Base-by-base conservation (phyloP, 2,329 filamentous ascomycete genomes). In the Penicillium sp. region DNA sequence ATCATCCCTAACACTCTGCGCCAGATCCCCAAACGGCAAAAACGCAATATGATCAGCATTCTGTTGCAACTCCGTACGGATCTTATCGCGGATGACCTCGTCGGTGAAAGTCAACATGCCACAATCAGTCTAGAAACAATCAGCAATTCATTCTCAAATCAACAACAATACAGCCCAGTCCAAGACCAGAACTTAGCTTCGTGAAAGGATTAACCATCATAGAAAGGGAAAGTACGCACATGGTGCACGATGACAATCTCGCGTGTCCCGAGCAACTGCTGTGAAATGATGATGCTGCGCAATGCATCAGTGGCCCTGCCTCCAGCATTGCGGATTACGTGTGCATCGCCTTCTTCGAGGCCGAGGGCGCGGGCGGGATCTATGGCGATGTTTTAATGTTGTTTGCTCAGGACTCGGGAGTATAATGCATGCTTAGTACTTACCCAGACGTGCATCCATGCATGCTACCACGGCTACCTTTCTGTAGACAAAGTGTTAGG, bases 251-350 rank as follows among this genome's bases (percentile, higher is more conserved):
- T 66, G 14, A 91, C 68, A 41, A 93, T 83, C 67, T 92, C 88
- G 1, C 78, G 76, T 0, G 88, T 93, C 8, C 84, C 87, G 0
- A 93, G 78, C 7, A 92, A 75, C 66, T 92, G 87, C 70, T 93
- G 78, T 0, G 86, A 90, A 62, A 93, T 89, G 53, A 92, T 69
- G 48, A 93, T 79, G 16, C 82, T 88, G 42, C 88, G 83, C 7
- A 91, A 75, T 0, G 84, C 86, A 49, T 92, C 88, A 31, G 75
- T 72, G 1, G 81, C 84, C 13, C 79, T 82, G 1, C 76, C 87
- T 2, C 85, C 85, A 9, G 84, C 86, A 59, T 90, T 91, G 50
- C 87, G 82, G 52, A 90, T 85, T 28, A 90, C 81, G 68, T 93
- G 88, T 0, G 88, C 88, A 56, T 90, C 86, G 34, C 88, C 88